phyloP scores from a whole-genome alignment of 805 yeast species.

The Brettanomyces sp. region DNA sequence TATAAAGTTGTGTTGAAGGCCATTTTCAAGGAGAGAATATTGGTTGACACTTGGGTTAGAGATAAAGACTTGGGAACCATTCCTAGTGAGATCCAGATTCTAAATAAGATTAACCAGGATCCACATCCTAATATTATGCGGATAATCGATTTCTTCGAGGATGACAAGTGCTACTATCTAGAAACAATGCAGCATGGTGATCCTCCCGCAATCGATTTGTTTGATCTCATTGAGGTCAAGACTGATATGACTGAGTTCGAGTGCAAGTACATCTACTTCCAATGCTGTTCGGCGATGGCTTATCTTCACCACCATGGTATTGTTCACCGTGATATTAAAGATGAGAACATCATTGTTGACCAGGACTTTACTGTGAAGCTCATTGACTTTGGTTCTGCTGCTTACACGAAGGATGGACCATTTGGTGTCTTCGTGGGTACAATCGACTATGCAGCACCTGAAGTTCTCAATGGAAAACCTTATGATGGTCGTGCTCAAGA shows the following conservation, averaged over 20 bases:
- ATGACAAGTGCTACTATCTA: slow-evolving; percentile 77
- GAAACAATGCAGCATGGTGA: slow-evolving; percentile 87
- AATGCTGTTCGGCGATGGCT: slow-evolving; percentile 66
- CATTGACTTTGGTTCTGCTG: slow-evolving; percentile 94
- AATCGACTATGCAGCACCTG: slow-evolving; percentile 96
- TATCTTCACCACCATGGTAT: slow-evolving; percentile 82
- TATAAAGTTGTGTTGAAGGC: slow-evolving; percentile 77
- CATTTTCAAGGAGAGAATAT: slow-evolving; percentile 82
- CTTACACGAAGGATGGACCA: slow-evolving; percentile 83
- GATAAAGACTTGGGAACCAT: slow-evolving; percentile 87
- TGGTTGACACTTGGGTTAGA: slow-evolving; percentile 96
- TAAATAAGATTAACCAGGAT: slow-evolving; percentile 66
- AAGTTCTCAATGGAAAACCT: slow-evolving; percentile 78
- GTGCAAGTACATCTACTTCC: slow-evolving; percentile 68
- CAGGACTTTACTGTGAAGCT: slow-evolving; percentile 70
- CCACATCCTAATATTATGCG: slow-evolving; percentile 87
- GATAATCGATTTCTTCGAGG: slow-evolving; percentile 88
- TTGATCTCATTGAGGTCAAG: slow-evolving; percentile 83
- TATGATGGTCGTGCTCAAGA: slow-evolving; percentile 94
- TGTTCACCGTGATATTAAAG: slow-evolving; percentile 91
- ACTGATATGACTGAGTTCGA: slow-evolving; percentile 74
- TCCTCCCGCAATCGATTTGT: slow-evolving; percentile 86
- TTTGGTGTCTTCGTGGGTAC: slow-evolving; percentile 98
- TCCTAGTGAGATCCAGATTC: slow-evolving; percentile 91
- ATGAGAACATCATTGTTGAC: slow-evolving; percentile 87